phyloP scores from a whole-genome alignment of 2,329 filamentous ascomycete species.

The Venturia pyrina region DNA sequence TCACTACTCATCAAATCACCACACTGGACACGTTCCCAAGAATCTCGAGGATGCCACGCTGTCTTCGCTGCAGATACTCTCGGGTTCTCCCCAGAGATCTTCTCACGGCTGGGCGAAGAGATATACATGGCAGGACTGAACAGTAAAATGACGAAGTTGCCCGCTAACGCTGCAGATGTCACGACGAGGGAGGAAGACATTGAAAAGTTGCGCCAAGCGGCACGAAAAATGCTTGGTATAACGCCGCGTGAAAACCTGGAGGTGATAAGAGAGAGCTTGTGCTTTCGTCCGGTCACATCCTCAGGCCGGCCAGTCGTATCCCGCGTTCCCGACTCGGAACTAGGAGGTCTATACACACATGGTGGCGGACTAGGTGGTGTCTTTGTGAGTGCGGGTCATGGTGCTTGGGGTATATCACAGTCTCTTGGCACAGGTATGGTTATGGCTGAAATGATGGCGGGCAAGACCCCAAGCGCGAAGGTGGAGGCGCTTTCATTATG shows the following conservation, averaged over 20 bases:
- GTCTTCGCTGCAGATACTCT: slow-evolving; percentile 52
- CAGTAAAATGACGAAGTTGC: slow-evolving; percentile 48
- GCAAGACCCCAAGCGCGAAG: slow-evolving; percentile 23
- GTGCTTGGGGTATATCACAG: slow-evolving; percentile 53
- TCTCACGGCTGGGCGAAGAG: slow-evolving; percentile 54
- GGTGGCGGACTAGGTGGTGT: slow-evolving; percentile 48
- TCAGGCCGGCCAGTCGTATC: slow-evolving; percentile 55
- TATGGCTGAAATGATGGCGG: slow-evolving; percentile 59
- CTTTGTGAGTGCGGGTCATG: slow-evolving; percentile 62
- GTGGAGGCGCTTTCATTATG: background rate
- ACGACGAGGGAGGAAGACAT: slow-evolving; percentile 40
- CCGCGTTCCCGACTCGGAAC: slow-evolving; percentile 44
- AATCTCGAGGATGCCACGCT: slow-evolving; percentile 47
- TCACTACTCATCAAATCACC: slow-evolving; percentile 58
- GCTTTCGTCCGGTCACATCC: slow-evolving; percentile 61
- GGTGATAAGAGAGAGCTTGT: slow-evolving; percentile 55
- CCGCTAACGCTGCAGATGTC: slow-evolving; percentile 42
- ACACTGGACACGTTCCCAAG: slow-evolving; percentile 38
- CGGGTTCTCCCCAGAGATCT: slow-evolving; percentile 61
- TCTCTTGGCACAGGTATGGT: slow-evolving; percentile 59
- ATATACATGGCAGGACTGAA: slow-evolving; percentile 70
- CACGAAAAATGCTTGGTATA: slow-evolving; percentile 38
- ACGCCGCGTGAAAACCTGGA: slow-evolving; percentile 44
- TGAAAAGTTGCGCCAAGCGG: slow-evolving; percentile 39
- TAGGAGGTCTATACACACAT: slow-evolving; percentile 41